Base-by-base conservation (phyloP, 805 yeast genomes). In the Zygosaccharomyces rouxii region DNA sequence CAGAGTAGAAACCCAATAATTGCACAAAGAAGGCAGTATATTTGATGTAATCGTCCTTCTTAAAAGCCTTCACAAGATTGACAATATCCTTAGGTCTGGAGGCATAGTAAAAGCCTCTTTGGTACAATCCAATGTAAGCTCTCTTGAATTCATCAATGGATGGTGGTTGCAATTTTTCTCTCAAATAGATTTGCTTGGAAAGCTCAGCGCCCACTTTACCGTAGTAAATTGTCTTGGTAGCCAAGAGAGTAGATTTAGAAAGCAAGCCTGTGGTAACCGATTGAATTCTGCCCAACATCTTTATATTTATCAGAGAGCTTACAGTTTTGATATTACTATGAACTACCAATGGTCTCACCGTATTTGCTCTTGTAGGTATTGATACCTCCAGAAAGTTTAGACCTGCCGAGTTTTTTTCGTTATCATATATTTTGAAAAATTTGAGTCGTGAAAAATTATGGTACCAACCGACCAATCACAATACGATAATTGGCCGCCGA, bases 91-190 rank as follows among this genome's bases (percentile, higher is more conserved):
- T 76, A 62, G 96, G 97, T 64, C 82, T 76, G 59, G 77, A 71
- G 44, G 76, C 66, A 51, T 70, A 70, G 30, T 69, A 58, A 46
- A 77, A 55, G 38, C 74, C 69, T 58, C 71, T 72, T 50, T 71
- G 70, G 72, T 76, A 76, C 44, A 81, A 59, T 25, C 72, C 64
- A 57, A 77, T 69, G 78, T 86, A 89, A 37, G 86, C 88, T 56
- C 78, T 73, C 74, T 86, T 83, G 75, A 92, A 77, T 69, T 89
- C 89, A 48, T 79, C 78, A 53, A 77, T 62, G 37, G 88, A 68
- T 62, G 99, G 99, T 55, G 98, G 98, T 53, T 95, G 87, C 60
- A 94, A 74, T 55, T 89, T 95, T 75, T 94, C 99, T 71, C 86
- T 86, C 66, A 83, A 73, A 80, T 92, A 94, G 54, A 94, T 86